These are phyloP conservation scores for Yamadazyma buinensis DNA, from an alignment of 1,139 yeast genomes.

Conservation along the genomic window DNA sequence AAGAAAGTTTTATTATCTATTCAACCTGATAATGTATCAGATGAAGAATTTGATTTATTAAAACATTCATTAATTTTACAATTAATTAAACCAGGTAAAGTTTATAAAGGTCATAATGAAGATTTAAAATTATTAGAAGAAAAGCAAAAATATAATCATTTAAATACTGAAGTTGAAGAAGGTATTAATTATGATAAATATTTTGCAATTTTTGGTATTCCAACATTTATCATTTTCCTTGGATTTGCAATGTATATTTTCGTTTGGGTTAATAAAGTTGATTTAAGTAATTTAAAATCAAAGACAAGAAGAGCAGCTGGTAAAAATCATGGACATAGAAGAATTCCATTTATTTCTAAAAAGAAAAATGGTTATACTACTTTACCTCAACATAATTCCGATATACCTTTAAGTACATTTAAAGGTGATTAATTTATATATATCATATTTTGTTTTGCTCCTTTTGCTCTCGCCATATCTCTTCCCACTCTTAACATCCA, in stretches of 20 bases:
- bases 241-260: constrained; percentile 63
- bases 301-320: constrained; percentile 49
- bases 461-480: background rate
- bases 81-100: constrained; percentile 55
- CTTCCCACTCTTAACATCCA: constrained; percentile 1
- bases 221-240: constrained; percentile 64
- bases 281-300: constrained; percentile 45
- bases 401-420: constrained; percentile 12
- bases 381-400: constrained; percentile 29
- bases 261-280: constrained; percentile 50
- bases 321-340: constrained; percentile 30
- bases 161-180: constrained; percentile 53
- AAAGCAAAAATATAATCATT: constrained; percentile 26
- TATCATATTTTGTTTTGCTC: background rate
- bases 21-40: constrained; percentile 65
- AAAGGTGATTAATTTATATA: constrained; percentile 11
- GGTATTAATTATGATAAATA: constrained; percentile 64
- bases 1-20: constrained; percentile 55
- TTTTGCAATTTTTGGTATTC: constrained; percentile 62
- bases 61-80: constrained; percentile 53
- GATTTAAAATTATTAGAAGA: constrained; percentile 46
- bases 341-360: constrained; percentile 26
- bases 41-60: constrained; percentile 59
- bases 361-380: constrained; percentile 15
- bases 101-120: constrained; percentile 53